A percentile compares a stretch with the other conserved stretches of the same genome.
Evolutionary conservation across 768 basidiomycete species (phyloP).

Genomic region (Russula earlei): DNA sequence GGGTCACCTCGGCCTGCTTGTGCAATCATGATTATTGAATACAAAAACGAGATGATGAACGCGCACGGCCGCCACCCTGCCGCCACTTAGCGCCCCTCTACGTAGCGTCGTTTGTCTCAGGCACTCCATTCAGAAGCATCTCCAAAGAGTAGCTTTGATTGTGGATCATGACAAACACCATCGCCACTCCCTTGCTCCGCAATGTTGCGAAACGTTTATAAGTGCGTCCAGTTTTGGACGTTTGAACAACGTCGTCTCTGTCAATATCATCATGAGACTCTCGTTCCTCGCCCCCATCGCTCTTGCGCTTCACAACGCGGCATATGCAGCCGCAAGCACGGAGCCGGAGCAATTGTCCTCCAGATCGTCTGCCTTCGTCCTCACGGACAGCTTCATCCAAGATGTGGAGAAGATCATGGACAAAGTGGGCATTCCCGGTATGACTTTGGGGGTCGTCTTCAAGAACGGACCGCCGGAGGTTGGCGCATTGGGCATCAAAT

Average conservation of each 20-base stretch:
- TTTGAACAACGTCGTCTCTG: not conserved
- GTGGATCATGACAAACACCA: no score
- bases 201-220: not conserved
- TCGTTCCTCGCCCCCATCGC: not conserved
- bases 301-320: not conserved
- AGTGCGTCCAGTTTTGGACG: not conserved
- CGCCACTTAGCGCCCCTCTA: no score
- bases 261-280: not conserved
- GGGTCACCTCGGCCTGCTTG: no score
- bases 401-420: not conserved
- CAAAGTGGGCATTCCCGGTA: not conserved
- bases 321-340: not conserved
- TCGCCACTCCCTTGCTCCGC: no score
- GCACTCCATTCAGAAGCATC: no score
- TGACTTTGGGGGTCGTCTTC: conserved; percentile 11
- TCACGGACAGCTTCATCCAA: conserved; percentile 7
- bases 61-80: no score
- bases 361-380: not conserved
- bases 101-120: no score
- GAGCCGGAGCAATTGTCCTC: not conserved
- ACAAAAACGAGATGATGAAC: no score
- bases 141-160: no score
- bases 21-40: no score
- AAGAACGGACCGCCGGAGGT: not conserved
- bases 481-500: conserved; percentile 13